Evolutionary conservation across 495 filamentous ascomycete genomes (phyloP).

Genomic region (Mytilinidion resinicola): DNA sequence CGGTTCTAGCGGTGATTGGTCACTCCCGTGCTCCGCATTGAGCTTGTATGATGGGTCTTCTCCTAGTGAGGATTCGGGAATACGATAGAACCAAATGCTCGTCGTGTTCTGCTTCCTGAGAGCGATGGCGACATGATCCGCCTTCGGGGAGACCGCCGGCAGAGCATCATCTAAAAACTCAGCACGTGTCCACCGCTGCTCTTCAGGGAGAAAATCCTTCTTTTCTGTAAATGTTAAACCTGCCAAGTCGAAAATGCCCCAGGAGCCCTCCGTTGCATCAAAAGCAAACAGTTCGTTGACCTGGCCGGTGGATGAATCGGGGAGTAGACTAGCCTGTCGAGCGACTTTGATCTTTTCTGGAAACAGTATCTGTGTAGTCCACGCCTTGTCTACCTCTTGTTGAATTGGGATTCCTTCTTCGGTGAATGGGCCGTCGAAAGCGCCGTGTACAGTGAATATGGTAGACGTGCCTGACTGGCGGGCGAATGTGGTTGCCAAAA

Average conservation of each 20-base stretch:
- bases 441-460: conserved; percentile 18
- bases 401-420: conserved; percentile 26
- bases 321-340: conserved; percentile 24
- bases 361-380: conserved; percentile 24
- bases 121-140: conserved; percentile 23
- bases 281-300: conserved; percentile 28
- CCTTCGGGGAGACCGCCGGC: conserved; percentile 21
- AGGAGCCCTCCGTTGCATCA: conserved; percentile 24
- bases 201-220: conserved; percentile 25
- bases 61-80: conserved; percentile 5
- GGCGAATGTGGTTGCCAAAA: conserved; percentile 72
- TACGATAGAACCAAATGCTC: conserved; percentile 21
- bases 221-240: conserved; percentile 16
- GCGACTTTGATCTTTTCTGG: conserved; percentile 21
- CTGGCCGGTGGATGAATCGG: conserved; percentile 19
- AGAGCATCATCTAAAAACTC: conserved; percentile 27
- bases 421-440: conserved; percentile 24
- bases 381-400: conserved; percentile 18
- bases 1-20: conserved; percentile 19
- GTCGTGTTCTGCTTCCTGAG: conserved; percentile 20
- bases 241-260: conserved; percentile 26
- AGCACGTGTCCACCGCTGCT: conserved; percentile 22
- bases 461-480: conserved; percentile 14
- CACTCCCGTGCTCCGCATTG: not conserved
- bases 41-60: conserved; percentile 16